phyloP scores from a whole-genome alignment of 1,284 basidiomycete species.

The Trichosporon sp. region DNA sequence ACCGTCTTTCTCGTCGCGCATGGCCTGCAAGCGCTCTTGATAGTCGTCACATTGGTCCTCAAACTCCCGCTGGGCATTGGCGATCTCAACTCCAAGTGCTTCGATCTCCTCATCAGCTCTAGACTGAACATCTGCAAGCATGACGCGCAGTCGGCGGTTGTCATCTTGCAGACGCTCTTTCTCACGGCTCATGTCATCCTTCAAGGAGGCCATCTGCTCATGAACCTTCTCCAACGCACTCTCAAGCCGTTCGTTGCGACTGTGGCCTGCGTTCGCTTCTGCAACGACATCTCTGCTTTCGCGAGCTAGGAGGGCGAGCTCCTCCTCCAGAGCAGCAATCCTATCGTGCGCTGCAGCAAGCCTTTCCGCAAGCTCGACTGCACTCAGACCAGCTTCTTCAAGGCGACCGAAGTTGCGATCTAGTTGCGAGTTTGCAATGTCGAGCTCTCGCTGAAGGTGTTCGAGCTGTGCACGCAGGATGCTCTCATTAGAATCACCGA shows the following conservation, averaged over 20 bases:
- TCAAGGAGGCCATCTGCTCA: constrained; percentile 29
- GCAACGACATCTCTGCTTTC: constrained; percentile 29
- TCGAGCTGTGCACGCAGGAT: constrained; percentile 47
- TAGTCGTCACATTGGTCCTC: background rate
- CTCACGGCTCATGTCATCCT: constrained; percentile 27
- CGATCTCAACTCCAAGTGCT: constrained; percentile 8
- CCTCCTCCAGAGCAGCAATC: constrained; percentile 43
- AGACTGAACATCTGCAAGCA: constrained; percentile 18
- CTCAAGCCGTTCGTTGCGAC: constrained; percentile 23
- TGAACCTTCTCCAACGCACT: constrained; percentile 29
- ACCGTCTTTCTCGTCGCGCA: constrained; percentile 7
- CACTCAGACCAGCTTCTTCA: constrained; percentile 46
- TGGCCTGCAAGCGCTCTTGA: background rate
- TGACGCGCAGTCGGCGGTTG: constrained; percentile 26
- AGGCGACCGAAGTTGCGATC: constrained; percentile 50
- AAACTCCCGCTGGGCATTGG: background rate
- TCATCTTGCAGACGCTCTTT: constrained; percentile 29
- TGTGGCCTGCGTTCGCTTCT: background rate
- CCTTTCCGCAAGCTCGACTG: constrained; percentile 46
- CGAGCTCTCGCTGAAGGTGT: constrained; percentile 47
- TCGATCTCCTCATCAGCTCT: constrained; percentile 24
- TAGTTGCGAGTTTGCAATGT: constrained; percentile 47
- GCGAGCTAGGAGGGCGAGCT: constrained; percentile 29
- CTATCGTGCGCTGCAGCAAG: constrained; percentile 43
- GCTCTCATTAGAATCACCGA: constrained; percentile 40